These are phyloP conservation scores for Botrytis porri DNA, from an alignment of 2,329 filamentous ascomycete species.

Conservation along the genomic window DNA sequence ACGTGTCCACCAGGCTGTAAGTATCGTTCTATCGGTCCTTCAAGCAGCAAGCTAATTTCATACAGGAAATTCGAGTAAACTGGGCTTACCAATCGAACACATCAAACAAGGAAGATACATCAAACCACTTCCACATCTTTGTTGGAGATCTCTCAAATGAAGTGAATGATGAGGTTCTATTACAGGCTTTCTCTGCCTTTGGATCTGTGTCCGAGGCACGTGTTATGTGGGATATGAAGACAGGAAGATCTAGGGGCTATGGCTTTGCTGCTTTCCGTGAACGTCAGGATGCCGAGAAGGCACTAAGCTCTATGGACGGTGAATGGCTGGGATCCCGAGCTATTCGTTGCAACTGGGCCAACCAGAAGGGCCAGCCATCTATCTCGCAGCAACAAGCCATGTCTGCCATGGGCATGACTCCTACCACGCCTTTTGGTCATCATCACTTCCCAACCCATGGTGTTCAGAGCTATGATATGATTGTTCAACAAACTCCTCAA, in stretches of 20 bases:
- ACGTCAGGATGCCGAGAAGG: conserved; percentile 89
- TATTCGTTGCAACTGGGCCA: conserved; percentile 99
- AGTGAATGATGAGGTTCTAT: conserved; percentile 92
- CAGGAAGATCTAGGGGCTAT: conserved; percentile 92
- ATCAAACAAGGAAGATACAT: conserved; percentile 92
- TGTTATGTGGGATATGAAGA: conserved; percentile 99
- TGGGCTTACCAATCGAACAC: conserved; percentile 99
- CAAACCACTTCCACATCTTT: conserved; percentile 98
- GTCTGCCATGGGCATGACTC: conserved; percentile 97
- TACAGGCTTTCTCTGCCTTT: conserved; percentile 93
- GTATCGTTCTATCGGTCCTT: conserved; percentile 36
- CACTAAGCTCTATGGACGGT: conserved; percentile 94
- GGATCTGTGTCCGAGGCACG: conserved; percentile 94
- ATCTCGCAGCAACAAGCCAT: conserved; percentile 97
- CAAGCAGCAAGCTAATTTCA: not conserved
- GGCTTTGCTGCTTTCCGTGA: conserved; percentile 98
- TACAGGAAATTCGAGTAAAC: conserved; percentile 95
- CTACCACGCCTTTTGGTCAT: conserved; percentile 91
- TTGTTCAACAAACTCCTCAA: conserved; percentile 87
- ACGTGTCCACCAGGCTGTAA: conserved; percentile 90
- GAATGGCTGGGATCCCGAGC: conserved; percentile 98
- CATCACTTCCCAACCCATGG: conserved; percentile 98
- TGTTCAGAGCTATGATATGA: conserved; percentile 96
- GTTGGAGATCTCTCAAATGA: conserved; percentile 97
- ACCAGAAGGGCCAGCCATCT: conserved; percentile 99